Base-by-base conservation (phyloP, 2,329 filamentous ascomycete genomes). In the Capronia epimyces region DNA sequence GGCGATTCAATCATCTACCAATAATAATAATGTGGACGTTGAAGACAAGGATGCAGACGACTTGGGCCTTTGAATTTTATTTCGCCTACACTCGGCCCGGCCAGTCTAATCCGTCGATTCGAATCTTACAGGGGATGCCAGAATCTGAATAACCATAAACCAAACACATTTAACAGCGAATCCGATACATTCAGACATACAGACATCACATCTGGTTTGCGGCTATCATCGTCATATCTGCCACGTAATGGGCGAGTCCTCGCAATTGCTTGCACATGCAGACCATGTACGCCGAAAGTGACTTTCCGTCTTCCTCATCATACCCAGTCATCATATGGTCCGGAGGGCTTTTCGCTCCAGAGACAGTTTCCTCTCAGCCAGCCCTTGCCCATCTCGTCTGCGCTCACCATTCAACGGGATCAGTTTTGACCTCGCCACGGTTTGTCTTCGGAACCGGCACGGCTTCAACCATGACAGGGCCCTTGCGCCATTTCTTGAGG, bases 361-460 rank as follows among this genome's bases (percentile, higher is more conserved):
- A 34, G 34, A 37, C 34, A 20, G 16, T 37, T 15, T 13, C 9
- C 15, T 20, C 15, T 37, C 16, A 20, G 5, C 8, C 15, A 5
- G 3, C 7, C 29, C 7, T 3, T n/a, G 7, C 7, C 7, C 7
- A 10, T 32, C 29, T 16, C 31, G 13, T 21, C 13, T 44, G 25
- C 15, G 7, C 32, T 71, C 77, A 95, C 89, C 90, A 96, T 65
- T 95, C 89, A 60, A 95, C 74, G 41, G 90, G 90, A 71, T 95
- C 89, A 59, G 77, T 84, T 67, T 89, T 82, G 63, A 83, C 81
- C 69, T 94, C 85, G 1, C 90, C 90, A 13, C 88, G 76, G 72
- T 95, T 96, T 56, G 90, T 95, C 74, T 83, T 91, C 32, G 90
- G 88, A 34, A 95, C 83, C 3, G 87, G 82, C 9, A 73, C 78